These are phyloP conservation scores for Megacollybia platyphylla DNA, from an alignment of 1,284 basidiomycete species.

Conservation along the genomic window DNA sequence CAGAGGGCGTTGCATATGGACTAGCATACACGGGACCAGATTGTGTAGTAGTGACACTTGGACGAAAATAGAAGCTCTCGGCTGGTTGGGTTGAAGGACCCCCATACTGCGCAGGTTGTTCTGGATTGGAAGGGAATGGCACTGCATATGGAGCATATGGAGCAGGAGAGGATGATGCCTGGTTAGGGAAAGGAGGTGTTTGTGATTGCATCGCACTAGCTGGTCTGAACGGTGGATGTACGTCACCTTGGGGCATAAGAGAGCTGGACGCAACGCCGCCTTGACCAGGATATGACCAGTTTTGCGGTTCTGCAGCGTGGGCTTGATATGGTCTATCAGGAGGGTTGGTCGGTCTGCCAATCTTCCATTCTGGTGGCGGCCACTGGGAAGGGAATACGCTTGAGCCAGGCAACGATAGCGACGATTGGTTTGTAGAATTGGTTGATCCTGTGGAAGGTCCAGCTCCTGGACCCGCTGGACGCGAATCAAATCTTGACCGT, in stretches of 20 bases:
- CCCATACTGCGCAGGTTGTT: no score
- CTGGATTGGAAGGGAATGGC: constrained; percentile 1
- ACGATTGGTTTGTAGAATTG: constrained; percentile 14
- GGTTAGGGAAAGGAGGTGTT: not conserved
- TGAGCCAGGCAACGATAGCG: constrained; percentile 9
- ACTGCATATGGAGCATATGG: not conserved
- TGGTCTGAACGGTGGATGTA: not conserved
- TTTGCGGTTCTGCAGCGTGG: not conserved
- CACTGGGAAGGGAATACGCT: constrained; percentile 18
- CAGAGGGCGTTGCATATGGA: no score
- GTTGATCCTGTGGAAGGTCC: constrained; percentile 6
- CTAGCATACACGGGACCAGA: no score
- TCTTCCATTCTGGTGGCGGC: constrained; percentile 34
- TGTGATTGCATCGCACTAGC: not conserved
- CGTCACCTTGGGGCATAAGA: not conserved
- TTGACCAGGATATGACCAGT: not conserved
- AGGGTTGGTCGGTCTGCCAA: constrained; percentile 1
- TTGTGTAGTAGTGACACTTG: no score
- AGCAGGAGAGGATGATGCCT: not conserved
- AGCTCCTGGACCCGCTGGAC: not conserved
- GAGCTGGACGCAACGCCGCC: not conserved
- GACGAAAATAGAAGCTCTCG: no score
- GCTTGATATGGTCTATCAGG: not conserved
- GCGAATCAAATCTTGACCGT: constrained; percentile 1
- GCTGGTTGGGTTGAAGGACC: no score